Evolutionary conservation across 1,284 basidiomycete species (phyloP).

Genomic region (Apiotrichum porosum): DNA sequence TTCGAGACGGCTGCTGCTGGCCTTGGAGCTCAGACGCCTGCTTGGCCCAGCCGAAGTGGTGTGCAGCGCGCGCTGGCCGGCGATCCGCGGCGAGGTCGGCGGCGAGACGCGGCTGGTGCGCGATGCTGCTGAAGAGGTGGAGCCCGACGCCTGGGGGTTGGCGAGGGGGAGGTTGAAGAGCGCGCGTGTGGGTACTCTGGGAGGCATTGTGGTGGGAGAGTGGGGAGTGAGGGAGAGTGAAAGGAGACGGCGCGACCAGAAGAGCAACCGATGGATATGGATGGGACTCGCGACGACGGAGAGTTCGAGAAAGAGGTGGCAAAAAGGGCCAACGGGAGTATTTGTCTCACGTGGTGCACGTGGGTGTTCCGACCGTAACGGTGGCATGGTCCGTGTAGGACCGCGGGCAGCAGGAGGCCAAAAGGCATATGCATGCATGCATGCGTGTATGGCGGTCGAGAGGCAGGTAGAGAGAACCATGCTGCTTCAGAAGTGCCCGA

Average conservation of each 20-base stretch:
- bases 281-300: neutral
- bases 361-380: too few species aligned
- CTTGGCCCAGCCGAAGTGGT: neutral
- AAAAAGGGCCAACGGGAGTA: too few species aligned
- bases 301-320: neutral
- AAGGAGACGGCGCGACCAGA: too few species aligned
- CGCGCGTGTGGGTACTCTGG: slow-evolving; percentile 13
- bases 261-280: neutral
- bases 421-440: too few species aligned
- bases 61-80: slow-evolving; percentile 1
- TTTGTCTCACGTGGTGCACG: too few species aligned
- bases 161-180: slow-evolving; percentile 5
- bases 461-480: too few species aligned
- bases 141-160: slow-evolving; percentile 2
- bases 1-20: too few species aligned
- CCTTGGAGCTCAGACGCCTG: neutral
- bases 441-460: too few species aligned
- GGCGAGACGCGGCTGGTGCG: neutral
- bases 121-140: too few species aligned
- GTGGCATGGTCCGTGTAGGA: too few species aligned
- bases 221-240: neutral
- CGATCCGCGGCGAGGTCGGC: neutral
- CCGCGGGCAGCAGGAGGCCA: too few species aligned
- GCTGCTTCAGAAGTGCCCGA: too few species aligned
- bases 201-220: slow-evolving; percentile 10